Evolutionary conservation across 1,139 yeast species (phyloP).

Genomic region (Candida sanyaensis): DNA sequence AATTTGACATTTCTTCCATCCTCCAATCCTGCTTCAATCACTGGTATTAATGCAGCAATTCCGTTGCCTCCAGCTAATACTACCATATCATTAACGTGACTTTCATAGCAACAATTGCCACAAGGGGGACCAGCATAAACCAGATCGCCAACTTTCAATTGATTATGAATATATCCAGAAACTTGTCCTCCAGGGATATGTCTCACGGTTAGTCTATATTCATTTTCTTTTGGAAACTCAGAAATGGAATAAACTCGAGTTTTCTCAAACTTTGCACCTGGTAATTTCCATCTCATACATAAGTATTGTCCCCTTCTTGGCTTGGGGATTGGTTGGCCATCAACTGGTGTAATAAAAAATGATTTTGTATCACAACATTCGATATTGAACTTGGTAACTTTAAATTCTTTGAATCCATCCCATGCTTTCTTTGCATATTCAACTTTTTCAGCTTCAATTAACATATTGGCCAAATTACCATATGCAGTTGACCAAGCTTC

Average conservation of each 20-base stretch:
- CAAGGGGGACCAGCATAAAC: conserved; percentile 59
- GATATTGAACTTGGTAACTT: conserved; percentile 38
- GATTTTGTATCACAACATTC: conserved; percentile 55
- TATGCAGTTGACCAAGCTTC: conserved; percentile 70
- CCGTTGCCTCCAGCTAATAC: conserved; percentile 68
- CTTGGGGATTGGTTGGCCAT: conserved; percentile 32
- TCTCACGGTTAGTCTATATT: conserved; percentile 57
- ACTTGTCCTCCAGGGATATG: conserved; percentile 48
- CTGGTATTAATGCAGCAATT: conserved; percentile 61
- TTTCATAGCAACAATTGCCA: conserved; percentile 49
- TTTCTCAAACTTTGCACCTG: conserved; percentile 30
- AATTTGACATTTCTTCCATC: conserved; percentile 28
- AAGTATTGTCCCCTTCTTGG: conserved; percentile 64
- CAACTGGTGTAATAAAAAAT: conserved; percentile 52
- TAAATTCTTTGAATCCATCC: conserved; percentile 57
- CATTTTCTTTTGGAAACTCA: conserved; percentile 26
- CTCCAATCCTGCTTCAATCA: conserved; percentile 40
- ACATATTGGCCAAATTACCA: conserved; percentile 59
- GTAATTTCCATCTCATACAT: conserved; percentile 46
- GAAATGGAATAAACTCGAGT: conserved; percentile 59
- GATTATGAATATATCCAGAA: conserved; percentile 53
- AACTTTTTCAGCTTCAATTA: conserved; percentile 56
- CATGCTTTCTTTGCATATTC: conserved; percentile 52
- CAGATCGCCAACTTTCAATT: conserved; percentile 49
- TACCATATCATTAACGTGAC: conserved; percentile 34